phyloP scores from a whole-genome alignment of 495 filamentous ascomycete genomes.

The Tuber melanosporum region DNA sequence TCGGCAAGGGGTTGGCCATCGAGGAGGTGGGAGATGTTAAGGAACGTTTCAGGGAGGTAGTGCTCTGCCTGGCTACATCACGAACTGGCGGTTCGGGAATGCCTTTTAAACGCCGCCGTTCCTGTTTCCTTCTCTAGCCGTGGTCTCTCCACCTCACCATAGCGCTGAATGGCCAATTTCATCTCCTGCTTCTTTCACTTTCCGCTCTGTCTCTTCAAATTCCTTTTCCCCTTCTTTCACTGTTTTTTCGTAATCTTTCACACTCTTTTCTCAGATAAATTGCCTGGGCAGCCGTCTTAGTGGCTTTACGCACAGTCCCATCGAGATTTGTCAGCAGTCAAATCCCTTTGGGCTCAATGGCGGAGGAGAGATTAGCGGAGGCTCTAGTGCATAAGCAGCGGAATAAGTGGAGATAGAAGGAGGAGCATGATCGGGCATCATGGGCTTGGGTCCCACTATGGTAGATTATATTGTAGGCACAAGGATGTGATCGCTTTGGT shows the following conservation, averaged over 20 bases:
- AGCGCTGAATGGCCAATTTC: not conserved
- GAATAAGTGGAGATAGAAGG: no score
- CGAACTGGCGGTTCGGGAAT: not conserved
- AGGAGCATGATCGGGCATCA: no score
- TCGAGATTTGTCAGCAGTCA: no score
- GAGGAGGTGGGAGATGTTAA: not conserved
- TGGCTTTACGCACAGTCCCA: conserved; percentile 51
- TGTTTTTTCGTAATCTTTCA: conserved; percentile 59
- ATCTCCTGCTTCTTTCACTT: conserved; percentile 44
- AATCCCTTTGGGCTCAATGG: no score
- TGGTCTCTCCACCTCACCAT: not conserved
- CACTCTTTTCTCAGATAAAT: conserved; percentile 55
- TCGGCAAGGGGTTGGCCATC: conserved; percentile 2
- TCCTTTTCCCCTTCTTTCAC: conserved; percentile 55
- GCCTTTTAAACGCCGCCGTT: not conserved
- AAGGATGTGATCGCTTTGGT: no score
- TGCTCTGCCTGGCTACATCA: no score
- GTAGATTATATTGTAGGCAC: no score
- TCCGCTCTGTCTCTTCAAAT: conserved; percentile 48
- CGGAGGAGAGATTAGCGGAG: no score
- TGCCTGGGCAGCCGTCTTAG: conserved; percentile 50
- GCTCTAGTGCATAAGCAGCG: no score
- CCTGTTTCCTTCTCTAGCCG: not conserved
- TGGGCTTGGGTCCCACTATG: no score
- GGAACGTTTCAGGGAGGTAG: no score